These are phyloP conservation scores for Boletus eberwhitei DNA, from an alignment of 768 basidiomycete genomes.

Conservation along the genomic window DNA sequence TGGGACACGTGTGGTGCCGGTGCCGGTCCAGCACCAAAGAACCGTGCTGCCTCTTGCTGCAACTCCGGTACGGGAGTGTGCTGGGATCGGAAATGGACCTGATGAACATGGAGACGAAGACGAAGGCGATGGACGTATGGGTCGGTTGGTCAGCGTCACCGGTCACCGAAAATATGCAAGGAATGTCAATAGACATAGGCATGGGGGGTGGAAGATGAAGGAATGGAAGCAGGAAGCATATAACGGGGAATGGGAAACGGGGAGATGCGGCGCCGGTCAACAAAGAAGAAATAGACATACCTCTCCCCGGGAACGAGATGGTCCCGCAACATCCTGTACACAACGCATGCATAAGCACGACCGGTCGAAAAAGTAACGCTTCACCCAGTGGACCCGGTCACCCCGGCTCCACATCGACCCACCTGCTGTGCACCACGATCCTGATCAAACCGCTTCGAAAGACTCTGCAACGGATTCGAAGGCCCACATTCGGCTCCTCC, in stretches of 20 bases:
- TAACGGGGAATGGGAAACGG: neutral
- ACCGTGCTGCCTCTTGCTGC: slow-evolving; percentile 66
- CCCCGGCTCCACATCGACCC: slow-evolving; percentile 13
- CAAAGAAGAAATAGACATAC: slow-evolving; percentile 35
- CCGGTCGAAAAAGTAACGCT: neutral
- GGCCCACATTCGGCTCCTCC: slow-evolving; percentile 77
- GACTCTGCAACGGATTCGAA: slow-evolving; percentile 73
- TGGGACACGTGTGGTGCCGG: slow-evolving; percentile 28
- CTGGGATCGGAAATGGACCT: slow-evolving; percentile 61
- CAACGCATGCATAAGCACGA: slow-evolving; percentile 1
- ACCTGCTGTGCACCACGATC: slow-evolving; percentile 83
- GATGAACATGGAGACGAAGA: neutral
- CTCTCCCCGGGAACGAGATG: slow-evolving; percentile 41
- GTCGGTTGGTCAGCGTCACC: neutral
- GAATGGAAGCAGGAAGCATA: slow-evolving; percentile 3
- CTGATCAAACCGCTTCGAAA: slow-evolving; percentile 75
- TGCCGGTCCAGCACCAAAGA: slow-evolving; percentile 46
- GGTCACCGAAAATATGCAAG: neutral
- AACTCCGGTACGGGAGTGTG: slow-evolving; percentile 38
- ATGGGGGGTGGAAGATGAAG: neutral
- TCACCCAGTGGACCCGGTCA: neutral
- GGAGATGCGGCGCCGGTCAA: slow-evolving; percentile 8
- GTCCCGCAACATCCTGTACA: slow-evolving; percentile 65
- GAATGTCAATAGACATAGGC: neutral
- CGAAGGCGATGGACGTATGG: neutral